These are phyloP conservation scores for Phytophthora chlamydospora DNA, from an alignment of 352 stramenopile genomes.

Conservation along the genomic window DNA sequence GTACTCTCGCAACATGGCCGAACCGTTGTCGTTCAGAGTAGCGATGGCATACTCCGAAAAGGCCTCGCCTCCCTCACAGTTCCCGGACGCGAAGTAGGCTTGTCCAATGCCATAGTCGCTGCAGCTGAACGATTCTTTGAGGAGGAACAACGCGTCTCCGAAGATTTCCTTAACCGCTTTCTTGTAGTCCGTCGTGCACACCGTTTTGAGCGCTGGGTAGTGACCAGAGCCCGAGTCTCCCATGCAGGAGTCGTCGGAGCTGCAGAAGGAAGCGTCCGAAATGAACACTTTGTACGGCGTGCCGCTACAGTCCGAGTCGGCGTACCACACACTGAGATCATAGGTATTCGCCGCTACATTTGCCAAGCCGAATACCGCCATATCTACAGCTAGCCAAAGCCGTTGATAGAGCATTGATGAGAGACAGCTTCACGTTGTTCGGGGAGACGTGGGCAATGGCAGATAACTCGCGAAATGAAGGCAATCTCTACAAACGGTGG, in stretches of 20 bases:
- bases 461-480: no score
- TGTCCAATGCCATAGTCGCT: not conserved
- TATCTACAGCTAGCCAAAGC: not conserved
- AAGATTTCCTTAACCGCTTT: slow-evolving; percentile 8
- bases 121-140: slow-evolving; percentile 5
- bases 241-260: not conserved
- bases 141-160: slow-evolving; percentile 2
- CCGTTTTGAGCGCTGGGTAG: not conserved
- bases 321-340: not conserved
- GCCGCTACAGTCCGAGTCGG: not conserved
- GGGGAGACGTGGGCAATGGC: no score
- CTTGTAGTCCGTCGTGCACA: slow-evolving; percentile 14
- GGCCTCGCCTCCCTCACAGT: slow-evolving; percentile 12
- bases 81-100: slow-evolving; percentile 8
- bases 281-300: slow-evolving; percentile 17
- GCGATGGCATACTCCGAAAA: not conserved
- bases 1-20: slow-evolving; percentile 1
- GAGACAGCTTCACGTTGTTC: no score
- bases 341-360: slow-evolving; percentile 1
- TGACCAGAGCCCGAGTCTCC: not conserved
- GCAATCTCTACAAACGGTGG: no score
- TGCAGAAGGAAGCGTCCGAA: slow-evolving; percentile 1
- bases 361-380: not conserved
- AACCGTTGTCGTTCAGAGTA: slow-evolving; percentile 3
- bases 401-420: not conserved